A percentile compares a stretch with the other conserved stretches of the same genome.
phyloP scores from a whole-genome alignment of 164 flowering plant species.

The Piper betle region DNA sequence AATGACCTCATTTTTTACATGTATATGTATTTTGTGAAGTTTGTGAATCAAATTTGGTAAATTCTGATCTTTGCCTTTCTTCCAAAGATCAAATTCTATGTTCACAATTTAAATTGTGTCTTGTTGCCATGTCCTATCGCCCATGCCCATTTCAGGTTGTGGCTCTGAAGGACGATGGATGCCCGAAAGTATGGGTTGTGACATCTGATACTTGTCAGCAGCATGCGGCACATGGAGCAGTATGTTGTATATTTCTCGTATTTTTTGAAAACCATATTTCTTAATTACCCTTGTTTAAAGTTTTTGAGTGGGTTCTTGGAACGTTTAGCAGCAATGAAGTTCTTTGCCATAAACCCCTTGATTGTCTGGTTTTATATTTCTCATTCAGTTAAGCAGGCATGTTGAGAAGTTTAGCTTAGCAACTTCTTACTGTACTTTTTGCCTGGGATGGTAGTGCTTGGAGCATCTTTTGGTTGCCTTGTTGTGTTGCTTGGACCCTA shows the following conservation, averaged over 20 bases:
- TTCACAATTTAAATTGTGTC: too few species aligned
- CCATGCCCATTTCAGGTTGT: conserved; percentile 36
- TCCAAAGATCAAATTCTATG: too few species aligned
- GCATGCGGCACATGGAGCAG: conserved; percentile 85
- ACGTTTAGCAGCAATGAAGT: too few species aligned
- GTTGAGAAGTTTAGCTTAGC: not conserved
- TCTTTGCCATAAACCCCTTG: too few species aligned
- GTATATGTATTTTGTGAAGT: too few species aligned
- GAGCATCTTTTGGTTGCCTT: not conserved
- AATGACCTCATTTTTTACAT: too few species aligned
- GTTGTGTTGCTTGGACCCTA: not conserved
- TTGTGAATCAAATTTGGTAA: too few species aligned
- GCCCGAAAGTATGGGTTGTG: conserved; percentile 94
- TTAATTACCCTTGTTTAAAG: too few species aligned
- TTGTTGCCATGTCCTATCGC: too few species aligned
- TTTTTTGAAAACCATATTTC: not conserved
- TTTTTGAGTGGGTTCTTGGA: too few species aligned
- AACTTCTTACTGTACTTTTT: not conserved
- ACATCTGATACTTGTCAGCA: conserved; percentile 80
- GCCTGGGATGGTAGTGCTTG: too few species aligned
- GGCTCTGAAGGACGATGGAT: conserved; percentile 83
- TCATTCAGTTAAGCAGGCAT: not conserved
- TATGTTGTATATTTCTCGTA: conserved; percentile 29
- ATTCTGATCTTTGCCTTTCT: too few species aligned
- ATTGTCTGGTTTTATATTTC: not conserved